Evolutionary conservation across 163 green algal genomes (phyloP).

Genomic region (Coccomyxa subellipsoidea): DNA sequence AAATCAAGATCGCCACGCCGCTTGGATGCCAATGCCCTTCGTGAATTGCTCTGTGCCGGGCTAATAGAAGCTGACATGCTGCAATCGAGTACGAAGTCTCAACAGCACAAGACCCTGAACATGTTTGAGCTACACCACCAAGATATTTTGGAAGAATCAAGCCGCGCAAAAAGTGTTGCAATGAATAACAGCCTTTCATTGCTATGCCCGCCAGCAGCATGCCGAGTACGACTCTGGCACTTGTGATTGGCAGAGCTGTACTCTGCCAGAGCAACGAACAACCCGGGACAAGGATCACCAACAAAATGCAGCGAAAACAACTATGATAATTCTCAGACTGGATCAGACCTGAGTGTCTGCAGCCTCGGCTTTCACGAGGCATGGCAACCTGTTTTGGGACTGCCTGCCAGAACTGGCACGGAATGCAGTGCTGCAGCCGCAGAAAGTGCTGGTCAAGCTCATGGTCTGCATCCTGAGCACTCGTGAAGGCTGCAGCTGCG

Average conservation of each 20-base stretch:
- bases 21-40: no score
- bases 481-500: neutral
- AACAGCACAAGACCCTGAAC: no score
- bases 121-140: no score
- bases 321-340: neutral
- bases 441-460: constrained; percentile 8
- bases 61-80: no score
- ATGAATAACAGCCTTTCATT: no score
- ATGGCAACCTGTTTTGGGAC: neutral
- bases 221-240: no score
- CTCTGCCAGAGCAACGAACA: neutral
- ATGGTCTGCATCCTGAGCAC: neutral
- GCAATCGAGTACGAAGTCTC: no score
- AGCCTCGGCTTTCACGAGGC: neutral
- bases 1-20: neutral
- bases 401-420: neutral
- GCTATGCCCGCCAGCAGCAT: no score
- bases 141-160: no score
- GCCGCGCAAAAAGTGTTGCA: no score
- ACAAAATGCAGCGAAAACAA: neutral
- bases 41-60: no score
- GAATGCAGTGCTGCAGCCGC: neutral
- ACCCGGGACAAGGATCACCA: neutral
- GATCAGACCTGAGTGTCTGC: neutral
- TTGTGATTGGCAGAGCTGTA: neutral